Evolutionary conservation across 1,284 basidiomycete genomes (phyloP).

Genomic region (Marasmius tenuissimus): DNA sequence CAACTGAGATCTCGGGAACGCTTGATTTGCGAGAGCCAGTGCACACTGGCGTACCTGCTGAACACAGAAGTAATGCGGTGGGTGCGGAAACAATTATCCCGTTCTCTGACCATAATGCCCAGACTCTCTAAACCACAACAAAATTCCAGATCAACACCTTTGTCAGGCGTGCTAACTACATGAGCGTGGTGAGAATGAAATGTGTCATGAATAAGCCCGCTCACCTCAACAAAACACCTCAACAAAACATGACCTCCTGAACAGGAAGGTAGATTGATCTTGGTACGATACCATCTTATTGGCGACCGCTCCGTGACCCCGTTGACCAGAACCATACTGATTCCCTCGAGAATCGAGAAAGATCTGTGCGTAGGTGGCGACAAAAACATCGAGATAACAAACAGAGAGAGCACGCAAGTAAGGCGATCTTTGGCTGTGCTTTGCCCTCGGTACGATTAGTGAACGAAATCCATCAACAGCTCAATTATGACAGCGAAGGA

Average conservation of each 20-base stretch:
- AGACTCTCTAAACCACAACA: not conserved
- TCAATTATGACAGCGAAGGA: not conserved
- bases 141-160: not conserved
- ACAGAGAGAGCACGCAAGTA: not conserved
- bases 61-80: not conserved
- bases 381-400: not conserved
- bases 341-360: not conserved
- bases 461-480: not conserved
- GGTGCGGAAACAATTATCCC: not conserved
- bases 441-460: not conserved
- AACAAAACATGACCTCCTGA: not conserved
- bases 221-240: not conserved
- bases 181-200: too few species aligned
- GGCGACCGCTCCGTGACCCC: not conserved
- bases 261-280: not conserved
- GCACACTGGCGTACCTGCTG: not conserved
- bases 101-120: too few species aligned
- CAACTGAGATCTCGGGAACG: not conserved
- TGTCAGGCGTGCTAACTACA: not conserved
- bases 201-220: not conserved
- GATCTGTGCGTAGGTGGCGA: not conserved
- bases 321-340: slow-evolving; percentile 1
- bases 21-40: not conserved
- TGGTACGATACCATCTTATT: not conserved
- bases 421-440: too few species aligned